Percentiles rank a stretch among this genome's conserved stretches.
phyloP scores from a whole-genome alignment of 192 early-diverging fungal species.

The Coemansia sp. region DNA sequence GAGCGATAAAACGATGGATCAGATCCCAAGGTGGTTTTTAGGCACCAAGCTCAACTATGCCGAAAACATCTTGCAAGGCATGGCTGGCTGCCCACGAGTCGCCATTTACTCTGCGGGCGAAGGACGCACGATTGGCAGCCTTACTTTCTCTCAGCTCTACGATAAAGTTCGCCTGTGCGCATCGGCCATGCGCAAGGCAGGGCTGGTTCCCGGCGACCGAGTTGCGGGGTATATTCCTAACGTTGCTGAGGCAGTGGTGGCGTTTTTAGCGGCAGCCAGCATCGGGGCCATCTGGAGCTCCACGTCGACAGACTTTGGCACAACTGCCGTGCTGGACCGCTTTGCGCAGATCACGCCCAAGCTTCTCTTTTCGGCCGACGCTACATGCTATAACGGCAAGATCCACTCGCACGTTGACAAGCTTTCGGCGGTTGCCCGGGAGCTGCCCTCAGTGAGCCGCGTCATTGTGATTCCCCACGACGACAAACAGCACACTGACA shows the following conservation, averaged over 20 bases:
- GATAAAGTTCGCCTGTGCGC: conserved; percentile 67
- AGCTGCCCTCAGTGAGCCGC: conserved; percentile 66
- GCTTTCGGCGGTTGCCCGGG: conserved; percentile 67
- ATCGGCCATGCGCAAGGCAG: conserved; percentile 67
- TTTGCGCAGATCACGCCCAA: conserved; percentile 91
- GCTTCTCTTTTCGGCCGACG: conserved; percentile 86
- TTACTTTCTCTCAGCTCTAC: conserved; percentile 75
- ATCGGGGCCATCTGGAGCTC: conserved; percentile 95
- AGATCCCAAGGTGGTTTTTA: conserved; percentile 90
- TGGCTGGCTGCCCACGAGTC: conserved; percentile 34
- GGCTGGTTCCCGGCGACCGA: conserved; percentile 78
- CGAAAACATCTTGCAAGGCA: conserved; percentile 76
- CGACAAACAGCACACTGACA: conserved; percentile 15
- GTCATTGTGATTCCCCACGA: conserved; percentile 83
- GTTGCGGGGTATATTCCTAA: conserved; percentile 90
- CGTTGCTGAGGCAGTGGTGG: conserved; percentile 75
- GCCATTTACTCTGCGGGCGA: conserved; percentile 56
- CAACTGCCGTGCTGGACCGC: conserved; percentile 86
- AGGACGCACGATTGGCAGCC: conserved; percentile 38
- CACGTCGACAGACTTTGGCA: conserved; percentile 93
- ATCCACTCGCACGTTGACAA: conserved; percentile 77
- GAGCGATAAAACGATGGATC: conserved; percentile 69
- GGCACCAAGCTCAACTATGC: conserved; percentile 86
- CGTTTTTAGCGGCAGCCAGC: conserved; percentile 74
- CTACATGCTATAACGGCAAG: conserved; percentile 91